Conservation (phyloP, 1,284 basidiomycete species). For the Rhodotorula sp. region DNA sequence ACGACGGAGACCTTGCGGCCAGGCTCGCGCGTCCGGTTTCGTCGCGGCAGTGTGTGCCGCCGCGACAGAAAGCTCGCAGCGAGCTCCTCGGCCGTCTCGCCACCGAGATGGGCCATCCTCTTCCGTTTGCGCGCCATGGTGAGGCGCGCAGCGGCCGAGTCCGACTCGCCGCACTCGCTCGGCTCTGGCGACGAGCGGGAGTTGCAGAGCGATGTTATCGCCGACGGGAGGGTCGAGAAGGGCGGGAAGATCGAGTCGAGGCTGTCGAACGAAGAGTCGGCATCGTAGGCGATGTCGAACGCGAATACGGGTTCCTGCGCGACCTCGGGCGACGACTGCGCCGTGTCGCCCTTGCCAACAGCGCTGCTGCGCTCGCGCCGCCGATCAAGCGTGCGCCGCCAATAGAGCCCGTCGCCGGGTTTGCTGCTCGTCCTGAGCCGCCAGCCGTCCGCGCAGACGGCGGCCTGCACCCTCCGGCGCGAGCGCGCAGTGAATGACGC, state of each 20-base stretch:
- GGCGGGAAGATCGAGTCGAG: slow-evolving; percentile 3
- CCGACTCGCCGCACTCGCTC: slow-evolving; percentile 34
- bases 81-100: not conserved
- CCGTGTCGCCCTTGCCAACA: not conserved
- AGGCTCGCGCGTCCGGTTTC: slow-evolving; percentile 1
- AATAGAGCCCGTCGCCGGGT: not conserved
- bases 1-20: slow-evolving; percentile 12
- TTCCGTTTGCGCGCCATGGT: slow-evolving; percentile 5
- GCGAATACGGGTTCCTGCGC: slow-evolving; percentile 1
- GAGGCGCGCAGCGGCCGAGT: not conserved
- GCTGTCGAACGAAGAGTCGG: slow-evolving; percentile 21
- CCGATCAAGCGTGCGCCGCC: not conserved
- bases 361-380: not conserved
- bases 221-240: not conserved
- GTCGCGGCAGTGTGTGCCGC: slow-evolving; percentile 31
- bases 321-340: slow-evolving; percentile 3
- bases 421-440: slow-evolving; percentile 1
- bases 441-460: slow-evolving; percentile 4
- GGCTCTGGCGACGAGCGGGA: slow-evolving; percentile 33
- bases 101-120: not conserved
- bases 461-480: not conserved
- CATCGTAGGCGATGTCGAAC: slow-evolving; percentile 18
- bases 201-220: not conserved
- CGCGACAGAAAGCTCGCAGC: slow-evolving; percentile 9
- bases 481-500: slow-evolving; percentile 1